Conservation (phyloP, 2,329 filamentous ascomycete species). For the Akanthomyces muscarius region DNA sequence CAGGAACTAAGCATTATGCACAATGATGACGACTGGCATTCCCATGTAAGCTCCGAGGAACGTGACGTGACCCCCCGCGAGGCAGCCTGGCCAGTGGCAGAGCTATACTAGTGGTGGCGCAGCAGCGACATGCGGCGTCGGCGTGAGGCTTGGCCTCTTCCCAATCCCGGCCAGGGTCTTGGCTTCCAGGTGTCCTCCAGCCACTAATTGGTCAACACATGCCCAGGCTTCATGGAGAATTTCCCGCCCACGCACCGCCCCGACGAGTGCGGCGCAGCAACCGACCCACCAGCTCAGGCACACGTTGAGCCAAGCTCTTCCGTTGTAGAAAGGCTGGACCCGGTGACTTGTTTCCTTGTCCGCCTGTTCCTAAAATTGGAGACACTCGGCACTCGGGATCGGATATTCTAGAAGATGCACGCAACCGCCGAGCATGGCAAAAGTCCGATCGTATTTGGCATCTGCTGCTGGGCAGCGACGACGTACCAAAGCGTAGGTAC, state of each 20-base stretch:
- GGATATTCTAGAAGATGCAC: too few species aligned
- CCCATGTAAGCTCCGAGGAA: neutral
- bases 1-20: neutral
- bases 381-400: too few species aligned
- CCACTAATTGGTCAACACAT: neutral
- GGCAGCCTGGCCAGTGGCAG: constrained; percentile 25
- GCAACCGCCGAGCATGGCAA: too few species aligned
- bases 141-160: neutral
- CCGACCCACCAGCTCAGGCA: neutral
- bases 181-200: too few species aligned
- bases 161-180: neutral
- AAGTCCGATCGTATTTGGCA: too few species aligned
- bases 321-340: too few species aligned
- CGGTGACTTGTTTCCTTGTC: too few species aligned
- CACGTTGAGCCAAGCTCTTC: neutral
- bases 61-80: neutral
- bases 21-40: constrained; percentile 1
- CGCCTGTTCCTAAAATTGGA: too few species aligned
- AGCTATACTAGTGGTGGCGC: constrained; percentile 8
- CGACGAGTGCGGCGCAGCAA: neutral
- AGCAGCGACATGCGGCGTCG: neutral
- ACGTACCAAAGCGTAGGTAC: too few species aligned
- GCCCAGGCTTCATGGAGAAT: neutral
- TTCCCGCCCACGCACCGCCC: neutral
- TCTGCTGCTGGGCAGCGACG: too few species aligned